Evolutionary conservation across 2,329 filamentous ascomycete species (phyloP), one percentile per base, ranked within the genome.

Genomic region (Penicillium fuscoglaucum): DNA sequence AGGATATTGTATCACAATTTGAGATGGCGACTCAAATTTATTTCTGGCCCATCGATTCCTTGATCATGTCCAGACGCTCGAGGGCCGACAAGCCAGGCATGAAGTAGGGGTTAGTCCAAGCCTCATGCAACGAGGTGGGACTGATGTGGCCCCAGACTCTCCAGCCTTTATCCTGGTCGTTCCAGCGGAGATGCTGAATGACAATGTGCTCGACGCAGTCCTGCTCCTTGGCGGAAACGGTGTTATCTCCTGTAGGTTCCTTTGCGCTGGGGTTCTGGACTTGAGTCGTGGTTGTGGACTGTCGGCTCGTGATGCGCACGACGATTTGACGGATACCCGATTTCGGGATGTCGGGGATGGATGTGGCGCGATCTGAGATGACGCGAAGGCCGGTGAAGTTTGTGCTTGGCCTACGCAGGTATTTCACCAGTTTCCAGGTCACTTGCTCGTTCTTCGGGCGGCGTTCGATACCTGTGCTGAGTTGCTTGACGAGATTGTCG

Each of bases 201-300:
- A 83, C 81, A 31, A 83, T 64, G 60, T 83, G 82, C 66, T 84
- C 82, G 2, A 71, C 74, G 60, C 75, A 75, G 61, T 77, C 75
- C 68, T 77, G 77, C 52, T 73, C 66, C 67, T 76, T 77, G 17
- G 66, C 63, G n/a, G 68, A 61, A 26, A 61, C 63, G 33, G 57
- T 48, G 7, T 37, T 40, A 24, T 59, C 39, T 26, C 57, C 47
- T 10, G 54, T 57, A 19, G 51, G 19, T 48, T 33, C 6, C 19
- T 21, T 19, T 48, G 31, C 28, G 21, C n/a, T 43, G 35, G 44
- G 33, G 48, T 49, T 21, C 43, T 35, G 29, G 9, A 45, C 24
- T 24, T 46, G 55, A 46, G 53, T 56, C 29, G 70, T 74, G 47
- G 63, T 64, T 24, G 73, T 73, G 1, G 72, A 71, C 59, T 79